These are phyloP conservation scores for Sporothrix brasiliensis DNA, from an alignment of 2,329 filamentous ascomycete species.

Conservation along the genomic window DNA sequence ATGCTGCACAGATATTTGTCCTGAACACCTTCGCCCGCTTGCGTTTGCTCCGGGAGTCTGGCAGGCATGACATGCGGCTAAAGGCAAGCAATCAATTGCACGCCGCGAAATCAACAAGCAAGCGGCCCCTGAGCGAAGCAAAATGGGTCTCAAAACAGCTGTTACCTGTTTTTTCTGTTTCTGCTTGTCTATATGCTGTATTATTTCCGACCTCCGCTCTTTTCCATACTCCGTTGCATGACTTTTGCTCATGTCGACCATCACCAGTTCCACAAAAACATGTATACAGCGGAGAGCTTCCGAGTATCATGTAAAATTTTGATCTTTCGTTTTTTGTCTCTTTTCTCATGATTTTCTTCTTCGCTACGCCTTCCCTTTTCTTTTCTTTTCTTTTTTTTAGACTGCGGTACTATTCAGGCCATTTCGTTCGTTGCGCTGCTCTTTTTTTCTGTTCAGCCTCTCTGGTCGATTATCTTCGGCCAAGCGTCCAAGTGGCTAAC, in stretches of 20 bases:
- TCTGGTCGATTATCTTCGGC: background rate
- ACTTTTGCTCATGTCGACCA: background rate
- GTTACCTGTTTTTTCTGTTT: slow-evolving; percentile 17
- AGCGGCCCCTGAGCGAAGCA: background rate
- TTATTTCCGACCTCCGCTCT: slow-evolving; percentile 6
- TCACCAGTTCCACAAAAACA: slow-evolving; percentile 11
- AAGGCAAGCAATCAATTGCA: slow-evolving; percentile 13
- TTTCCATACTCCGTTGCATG: background rate
- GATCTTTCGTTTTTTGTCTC: background rate
- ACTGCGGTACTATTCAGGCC: background rate
- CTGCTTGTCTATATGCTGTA: background rate
- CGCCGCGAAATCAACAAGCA: slow-evolving; percentile 3
- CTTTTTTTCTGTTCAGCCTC: slow-evolving; percentile 10
- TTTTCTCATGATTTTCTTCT: background rate
- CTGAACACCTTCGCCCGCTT: background rate
- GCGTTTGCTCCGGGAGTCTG: background rate
- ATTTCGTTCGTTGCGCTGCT: background rate
- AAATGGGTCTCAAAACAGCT: background rate
- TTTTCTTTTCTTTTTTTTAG: background rate
- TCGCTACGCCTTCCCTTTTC: background rate
- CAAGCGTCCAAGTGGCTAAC: slow-evolving; percentile 23
- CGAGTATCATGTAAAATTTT: slow-evolving; percentile 1
- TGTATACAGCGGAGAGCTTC: slow-evolving; percentile 9
- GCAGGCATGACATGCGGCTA: slow-evolving; percentile 3
- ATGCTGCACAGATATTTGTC: background rate